Base-by-base conservation (phyloP, 176 grass and related monocot genomes). In the Canna indica region DNA sequence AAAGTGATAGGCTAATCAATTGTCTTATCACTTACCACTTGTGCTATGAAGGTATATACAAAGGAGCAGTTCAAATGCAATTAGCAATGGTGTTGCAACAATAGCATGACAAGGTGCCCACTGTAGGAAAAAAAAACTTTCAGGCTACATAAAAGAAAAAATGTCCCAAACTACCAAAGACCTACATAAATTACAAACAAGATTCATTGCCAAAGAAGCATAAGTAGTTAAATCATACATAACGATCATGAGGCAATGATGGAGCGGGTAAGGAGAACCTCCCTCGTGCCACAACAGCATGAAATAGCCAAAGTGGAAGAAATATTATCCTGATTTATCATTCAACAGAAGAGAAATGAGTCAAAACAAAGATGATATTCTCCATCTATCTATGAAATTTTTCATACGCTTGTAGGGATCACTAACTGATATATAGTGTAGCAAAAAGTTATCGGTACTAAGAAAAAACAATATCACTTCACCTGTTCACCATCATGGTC, bases 51-150 rank as follows among this genome's bases (percentile, higher is more conserved):
- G 82, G 30, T 82, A 85, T 71, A 91, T 79, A 80, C 85, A 87
- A 9, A 87, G 88, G 80, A 87, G 79, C 16, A 91, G 79, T 70
- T 91, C 85, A 82, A 91, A 91, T 35, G 85, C 76, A 82, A 91
- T 80, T 46, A 91, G 74, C 79, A 91, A 85, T 0, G 85, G 85
- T 32, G 73, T 80, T 25, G 85, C 82, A 12, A 85, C 85, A 78
- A 85, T 74, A 65, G 88, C 81, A 88, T 87, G 88, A 13, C 80
- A 91, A 72, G 85, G 80, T 75, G 81, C 63, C 70, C 32, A 34
- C 82, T 91, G 80, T 66, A 58, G 47, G 56, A 26, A 66, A 18
- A 74, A 58, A 57, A 65, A 35, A 42, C 10, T 14, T 28, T 56
- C 78, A 76, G 76, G 45, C 35, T 12, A 70, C 25, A 39, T 59